These are phyloP conservation scores for Sphagnum fallax DNA, from an alignment of 228 moss, liverwort and hornwort genomes.

Conservation along the genomic window DNA sequence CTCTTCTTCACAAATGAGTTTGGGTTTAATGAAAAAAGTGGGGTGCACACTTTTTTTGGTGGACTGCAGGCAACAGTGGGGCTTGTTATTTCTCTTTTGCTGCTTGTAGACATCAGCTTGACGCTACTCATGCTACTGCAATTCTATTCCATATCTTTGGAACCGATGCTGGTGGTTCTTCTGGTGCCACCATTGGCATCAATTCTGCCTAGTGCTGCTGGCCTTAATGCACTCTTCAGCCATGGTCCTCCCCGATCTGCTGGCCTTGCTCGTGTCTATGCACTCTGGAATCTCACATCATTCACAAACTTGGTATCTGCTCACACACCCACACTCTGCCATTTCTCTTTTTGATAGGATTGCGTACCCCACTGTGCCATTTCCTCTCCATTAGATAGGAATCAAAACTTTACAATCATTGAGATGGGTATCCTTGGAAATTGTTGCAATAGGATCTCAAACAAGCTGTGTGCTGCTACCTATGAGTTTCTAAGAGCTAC, in stretches of 20 bases:
- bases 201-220: conserved; percentile 75
- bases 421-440: too few species aligned
- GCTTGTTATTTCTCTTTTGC: conserved; percentile 75
- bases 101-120: conserved; percentile 91
- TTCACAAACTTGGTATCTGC: conserved; percentile 72
- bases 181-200: conserved; percentile 85
- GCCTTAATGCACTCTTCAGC: conserved; percentile 93
- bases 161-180: conserved; percentile 77
- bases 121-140: conserved; percentile 86
- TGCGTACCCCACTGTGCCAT: too few species aligned
- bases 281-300: conserved; percentile 91
- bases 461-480: too few species aligned
- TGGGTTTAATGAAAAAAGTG: neutral
- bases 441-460: too few species aligned
- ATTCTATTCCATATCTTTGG: conserved; percentile 89
- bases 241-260: conserved; percentile 87
- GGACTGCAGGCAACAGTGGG: conserved; percentile 83
- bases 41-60: neutral
- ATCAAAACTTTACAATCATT: too few species aligned
- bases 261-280: conserved; percentile 84
- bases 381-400: too few species aligned
- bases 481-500: too few species aligned
- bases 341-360: too few species aligned
- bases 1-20: neutral
- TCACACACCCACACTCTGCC: too few species aligned